These are phyloP conservation scores for Saturnispora kantuleensis DNA, from an alignment of 805 yeast genomes.

Conservation along the genomic window DNA sequence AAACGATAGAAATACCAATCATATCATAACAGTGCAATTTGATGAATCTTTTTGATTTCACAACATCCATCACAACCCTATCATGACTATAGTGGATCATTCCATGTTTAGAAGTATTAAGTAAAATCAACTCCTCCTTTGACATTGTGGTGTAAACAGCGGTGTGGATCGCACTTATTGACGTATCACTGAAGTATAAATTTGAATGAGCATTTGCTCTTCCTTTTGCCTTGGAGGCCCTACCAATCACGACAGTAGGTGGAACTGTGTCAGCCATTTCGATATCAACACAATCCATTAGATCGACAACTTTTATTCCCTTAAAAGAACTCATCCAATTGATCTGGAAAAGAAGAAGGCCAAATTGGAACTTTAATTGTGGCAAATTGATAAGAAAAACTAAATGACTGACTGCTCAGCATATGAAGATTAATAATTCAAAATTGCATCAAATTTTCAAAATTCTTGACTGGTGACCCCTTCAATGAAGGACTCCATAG, in stretches of 20 bases:
- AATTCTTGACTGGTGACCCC: too few relatives aligned
- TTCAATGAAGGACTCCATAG: too few relatives aligned
- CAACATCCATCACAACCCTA: neutral
- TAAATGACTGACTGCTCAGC: neutral
- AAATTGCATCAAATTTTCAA: too few relatives aligned
- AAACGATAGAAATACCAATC: slow-evolving; percentile 5
- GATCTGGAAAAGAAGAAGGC: neutral
- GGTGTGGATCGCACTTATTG: slow-evolving; percentile 21
- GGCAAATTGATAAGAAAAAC: neutral
- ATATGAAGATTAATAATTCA: too few relatives aligned
- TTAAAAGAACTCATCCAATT: neutral
- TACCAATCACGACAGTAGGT: slow-evolving; percentile 15
- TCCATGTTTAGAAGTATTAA: slow-evolving; percentile 10
- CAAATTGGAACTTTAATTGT: too few relatives aligned
- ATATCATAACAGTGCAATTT: neutral
- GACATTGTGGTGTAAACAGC: neutral
- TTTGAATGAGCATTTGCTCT: slow-evolving; percentile 9
- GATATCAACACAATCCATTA: neutral
- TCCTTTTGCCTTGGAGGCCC: slow-evolving; percentile 16
- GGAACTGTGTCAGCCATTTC: neutral
- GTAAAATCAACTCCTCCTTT: neutral
- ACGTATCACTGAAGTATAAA: slow-evolving; percentile 16
- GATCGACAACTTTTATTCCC: neutral
- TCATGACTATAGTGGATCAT: slow-evolving; percentile 1
- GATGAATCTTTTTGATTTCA: neutral